Evolutionary conservation across 345 rosid genomes (phyloP).

Genomic region (Hibiscus trionum): DNA sequence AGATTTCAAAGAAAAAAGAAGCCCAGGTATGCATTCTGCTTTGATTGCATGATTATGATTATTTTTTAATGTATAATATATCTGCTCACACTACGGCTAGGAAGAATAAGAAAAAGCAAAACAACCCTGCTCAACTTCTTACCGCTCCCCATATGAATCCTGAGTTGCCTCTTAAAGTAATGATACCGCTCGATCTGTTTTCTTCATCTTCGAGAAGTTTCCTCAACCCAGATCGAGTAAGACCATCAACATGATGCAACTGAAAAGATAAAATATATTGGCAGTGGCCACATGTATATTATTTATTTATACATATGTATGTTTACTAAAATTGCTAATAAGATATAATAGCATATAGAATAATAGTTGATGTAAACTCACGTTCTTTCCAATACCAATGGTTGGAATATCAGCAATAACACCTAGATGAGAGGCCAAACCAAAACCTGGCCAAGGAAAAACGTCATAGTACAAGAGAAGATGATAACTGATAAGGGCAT

Average conservation of each 20-base stretch:
- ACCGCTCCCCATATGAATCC: constrained; percentile 74
- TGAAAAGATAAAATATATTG: constrained; percentile 21
- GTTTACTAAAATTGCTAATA: not conserved
- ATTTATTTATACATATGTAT: not conserved
- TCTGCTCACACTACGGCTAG: not conserved
- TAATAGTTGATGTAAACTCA: constrained; percentile 19
- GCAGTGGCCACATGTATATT: not conserved
- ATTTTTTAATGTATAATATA: not conserved
- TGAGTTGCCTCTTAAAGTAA: constrained; percentile 60
- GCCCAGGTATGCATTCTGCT: not conserved
- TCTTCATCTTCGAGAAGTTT: constrained; percentile 45
- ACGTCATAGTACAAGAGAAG: not conserved
- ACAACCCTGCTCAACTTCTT: constrained; percentile 26
- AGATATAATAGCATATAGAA: not conserved
- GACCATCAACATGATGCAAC: constrained; percentile 89
- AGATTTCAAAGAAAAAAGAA: not conserved
- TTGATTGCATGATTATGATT: not conserved
- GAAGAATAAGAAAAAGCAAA: not conserved
- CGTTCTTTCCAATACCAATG: constrained; percentile 80
- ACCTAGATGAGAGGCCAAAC: constrained; percentile 83
- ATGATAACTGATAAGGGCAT: not conserved
- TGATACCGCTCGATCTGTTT: constrained; percentile 28
- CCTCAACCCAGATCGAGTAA: constrained; percentile 51
- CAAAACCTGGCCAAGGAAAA: constrained; percentile 54
- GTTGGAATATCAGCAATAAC: constrained; percentile 74